Conservation (phyloP, 257 asterid genomes). For the Solanum dulcamara region DNA sequence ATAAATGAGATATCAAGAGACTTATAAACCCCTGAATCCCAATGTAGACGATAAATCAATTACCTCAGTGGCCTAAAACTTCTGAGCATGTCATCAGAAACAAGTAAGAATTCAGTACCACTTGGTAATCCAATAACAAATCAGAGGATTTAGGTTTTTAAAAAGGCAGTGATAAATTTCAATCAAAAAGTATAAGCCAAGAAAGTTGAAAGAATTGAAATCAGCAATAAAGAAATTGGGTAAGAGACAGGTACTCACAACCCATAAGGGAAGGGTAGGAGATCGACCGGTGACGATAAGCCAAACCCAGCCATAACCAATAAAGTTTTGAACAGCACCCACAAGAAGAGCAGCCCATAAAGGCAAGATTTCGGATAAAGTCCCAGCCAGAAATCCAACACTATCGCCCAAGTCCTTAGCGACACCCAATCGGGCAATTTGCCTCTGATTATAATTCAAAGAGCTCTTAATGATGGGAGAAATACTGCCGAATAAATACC, state of each 20-base stretch:
- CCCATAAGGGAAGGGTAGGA: constrained; percentile 37
- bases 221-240: neutral
- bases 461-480: constrained; percentile 31
- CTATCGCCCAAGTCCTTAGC: constrained; percentile 47
- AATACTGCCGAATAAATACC: constrained; percentile 40
- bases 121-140: neutral
- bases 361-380: constrained; percentile 35
- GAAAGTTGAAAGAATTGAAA: neutral
- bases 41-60: neutral
- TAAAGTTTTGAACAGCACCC: constrained; percentile 34
- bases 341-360: constrained; percentile 42
- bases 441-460: constrained; percentile 30
- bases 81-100: neutral
- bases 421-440: constrained; percentile 33
- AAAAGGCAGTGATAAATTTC: neutral
- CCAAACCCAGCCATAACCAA: constrained; percentile 55
- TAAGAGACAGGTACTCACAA: constrained; percentile 16
- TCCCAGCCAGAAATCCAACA: constrained; percentile 45
- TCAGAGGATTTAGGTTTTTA: neutral
- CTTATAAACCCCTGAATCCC: neutral
- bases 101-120: neutral
- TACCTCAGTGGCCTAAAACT: neutral
- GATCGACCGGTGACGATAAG: constrained; percentile 32
- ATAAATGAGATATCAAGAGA: neutral
- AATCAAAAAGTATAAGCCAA: neutral